Percentiles rank a stretch among this genome's conserved stretches.
Evolutionary conservation across 768 basidiomycete genomes (phyloP).

Genomic region (Lactarius sanguifluus): DNA sequence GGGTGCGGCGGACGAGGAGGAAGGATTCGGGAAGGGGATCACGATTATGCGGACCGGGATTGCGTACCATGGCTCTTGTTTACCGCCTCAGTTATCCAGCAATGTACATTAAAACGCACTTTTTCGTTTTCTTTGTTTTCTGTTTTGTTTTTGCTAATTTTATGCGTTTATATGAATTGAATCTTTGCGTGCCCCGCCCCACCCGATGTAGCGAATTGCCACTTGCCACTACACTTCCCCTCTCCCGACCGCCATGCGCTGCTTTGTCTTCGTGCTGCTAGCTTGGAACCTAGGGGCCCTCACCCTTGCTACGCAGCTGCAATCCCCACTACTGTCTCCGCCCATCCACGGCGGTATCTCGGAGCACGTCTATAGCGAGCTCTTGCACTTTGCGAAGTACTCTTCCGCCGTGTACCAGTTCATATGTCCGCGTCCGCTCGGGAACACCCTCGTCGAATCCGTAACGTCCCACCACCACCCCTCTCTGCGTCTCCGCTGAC

Average conservation of each 20-base stretch:
- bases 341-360: conserved; percentile 7
- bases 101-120: conserved; percentile 33
- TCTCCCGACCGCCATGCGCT: conserved; percentile 1
- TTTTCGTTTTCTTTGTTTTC: conserved; percentile 13
- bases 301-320: not conserved
- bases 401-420: conserved; percentile 51
- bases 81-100: conserved; percentile 34
- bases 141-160: not conserved
- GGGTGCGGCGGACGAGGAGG: conserved; percentile 18
- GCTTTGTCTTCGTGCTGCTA: not conserved
- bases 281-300: not conserved
- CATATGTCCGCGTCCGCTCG: conserved; percentile 49
- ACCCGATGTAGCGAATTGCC: not conserved
- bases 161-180: not conserved
- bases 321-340: not conserved
- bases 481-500: too few species aligned
- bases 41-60: conserved; percentile 58
- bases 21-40: conserved; percentile 33
- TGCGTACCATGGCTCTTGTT: conserved; percentile 55
- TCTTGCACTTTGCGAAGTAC: conserved; percentile 49
- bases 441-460: conserved; percentile 43
- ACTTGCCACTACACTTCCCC: not conserved
- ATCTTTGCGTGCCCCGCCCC: not conserved
- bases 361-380: conserved; percentile 38
- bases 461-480: conserved; percentile 37